Evolutionary conservation across 306 rosid genomes (phyloP).

Genomic region (Herpetospermum pedunculosum): DNA sequence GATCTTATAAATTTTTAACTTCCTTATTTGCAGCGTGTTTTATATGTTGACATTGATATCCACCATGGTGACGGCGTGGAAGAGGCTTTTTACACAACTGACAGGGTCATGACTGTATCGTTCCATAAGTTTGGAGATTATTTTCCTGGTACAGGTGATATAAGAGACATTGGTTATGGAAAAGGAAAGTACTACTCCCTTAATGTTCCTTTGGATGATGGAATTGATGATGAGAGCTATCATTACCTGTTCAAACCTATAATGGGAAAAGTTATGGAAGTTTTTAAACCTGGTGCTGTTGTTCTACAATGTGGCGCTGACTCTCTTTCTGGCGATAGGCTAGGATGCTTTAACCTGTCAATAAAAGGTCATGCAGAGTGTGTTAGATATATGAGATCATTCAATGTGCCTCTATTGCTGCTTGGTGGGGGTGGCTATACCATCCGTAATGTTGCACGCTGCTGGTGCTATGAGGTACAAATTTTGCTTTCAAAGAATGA

Average conservation of each 20-base stretch:
- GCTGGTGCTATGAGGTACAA: slow-evolving; percentile 86
- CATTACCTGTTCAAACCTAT: slow-evolving; percentile 79
- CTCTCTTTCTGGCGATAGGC: slow-evolving; percentile 78
- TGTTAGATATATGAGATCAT: slow-evolving; percentile 77
- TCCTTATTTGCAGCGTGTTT: slow-evolving; percentile 58
- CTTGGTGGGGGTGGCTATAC: slow-evolving; percentile 90
- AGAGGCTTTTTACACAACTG: slow-evolving; percentile 85
- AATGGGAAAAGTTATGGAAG: slow-evolving; percentile 78
- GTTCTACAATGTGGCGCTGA: slow-evolving; percentile 93
- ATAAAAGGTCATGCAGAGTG: slow-evolving; percentile 89
- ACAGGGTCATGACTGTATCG: slow-evolving; percentile 86
- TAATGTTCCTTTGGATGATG: slow-evolving; percentile 82
- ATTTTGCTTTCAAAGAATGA: background rate
- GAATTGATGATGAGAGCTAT: slow-evolving; percentile 90
- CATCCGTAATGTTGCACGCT: slow-evolving; percentile 83
- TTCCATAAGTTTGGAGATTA: slow-evolving; percentile 88
- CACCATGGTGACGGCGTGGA: slow-evolving; percentile 92
- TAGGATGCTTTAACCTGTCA: slow-evolving; percentile 84
- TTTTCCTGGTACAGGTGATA: slow-evolving; percentile 79
- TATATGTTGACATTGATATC: slow-evolving; percentile 78
- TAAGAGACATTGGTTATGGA: slow-evolving; percentile 66
- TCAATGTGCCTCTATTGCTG: slow-evolving; percentile 74
- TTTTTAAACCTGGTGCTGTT: slow-evolving; percentile 79
- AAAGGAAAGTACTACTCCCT: slow-evolving; percentile 84
- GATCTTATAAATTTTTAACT: background rate